These are phyloP conservation scores for Russula sp. DNA, from an alignment of 768 basidiomycete species.

Conservation along the genomic window DNA sequence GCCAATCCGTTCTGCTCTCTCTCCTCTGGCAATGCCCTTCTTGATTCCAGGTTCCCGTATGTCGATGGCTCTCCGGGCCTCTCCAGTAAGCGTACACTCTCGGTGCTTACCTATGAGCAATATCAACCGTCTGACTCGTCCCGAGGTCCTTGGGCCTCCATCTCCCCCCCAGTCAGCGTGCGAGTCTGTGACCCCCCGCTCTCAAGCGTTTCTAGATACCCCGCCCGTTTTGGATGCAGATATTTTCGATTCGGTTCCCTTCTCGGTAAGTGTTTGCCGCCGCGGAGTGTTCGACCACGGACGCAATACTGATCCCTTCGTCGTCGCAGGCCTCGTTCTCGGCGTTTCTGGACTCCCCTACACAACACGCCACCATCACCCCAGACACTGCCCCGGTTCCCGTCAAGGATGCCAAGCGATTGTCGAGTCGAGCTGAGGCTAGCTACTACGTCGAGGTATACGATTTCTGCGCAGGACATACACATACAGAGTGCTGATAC, in stretches of 20 bases:
- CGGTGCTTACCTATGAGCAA: background rate
- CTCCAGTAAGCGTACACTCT: constrained; percentile 14
- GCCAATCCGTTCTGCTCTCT: background rate
- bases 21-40: constrained; percentile 22
- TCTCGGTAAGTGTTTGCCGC: constrained; percentile 26
- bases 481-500: constrained; percentile 3
- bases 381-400: constrained; percentile 7
- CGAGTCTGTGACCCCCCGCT: constrained; percentile 14
- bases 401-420: constrained; percentile 11
- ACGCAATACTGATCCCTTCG: constrained; percentile 2
- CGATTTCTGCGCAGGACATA: background rate
- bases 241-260: constrained; percentile 29
- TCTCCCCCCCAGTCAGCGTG: constrained; percentile 25
- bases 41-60: constrained; percentile 19
- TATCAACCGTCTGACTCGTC: background rate
- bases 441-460: constrained; percentile 31
- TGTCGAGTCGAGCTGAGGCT: constrained; percentile 23
- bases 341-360: constrained; percentile 16
- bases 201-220: constrained; percentile 24
- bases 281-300: background rate
- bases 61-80: constrained; percentile 11
- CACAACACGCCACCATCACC: constrained; percentile 9
- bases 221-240: constrained; percentile 29
- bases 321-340: constrained; percentile 28
- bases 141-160: constrained; percentile 10